These are phyloP conservation scores for Sclerospora graminicola DNA, from an alignment of 352 stramenopile species.

Conservation along the genomic window DNA sequence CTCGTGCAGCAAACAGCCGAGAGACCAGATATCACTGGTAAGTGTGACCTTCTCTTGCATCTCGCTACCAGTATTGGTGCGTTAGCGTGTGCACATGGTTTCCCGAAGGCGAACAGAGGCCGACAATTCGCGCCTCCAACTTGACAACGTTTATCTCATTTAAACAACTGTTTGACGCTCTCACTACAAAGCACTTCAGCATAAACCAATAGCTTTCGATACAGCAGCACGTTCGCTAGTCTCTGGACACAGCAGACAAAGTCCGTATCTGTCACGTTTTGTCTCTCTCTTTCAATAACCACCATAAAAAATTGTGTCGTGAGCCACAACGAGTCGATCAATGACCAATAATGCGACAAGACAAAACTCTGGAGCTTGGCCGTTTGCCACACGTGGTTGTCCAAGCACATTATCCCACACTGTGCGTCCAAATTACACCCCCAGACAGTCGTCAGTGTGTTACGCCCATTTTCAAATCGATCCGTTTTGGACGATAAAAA, in stretches of 20 bases:
- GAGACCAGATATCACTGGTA: too few relatives aligned
- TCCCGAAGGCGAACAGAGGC: slow-evolving; percentile 6
- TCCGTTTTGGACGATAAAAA: slow-evolving; percentile 47
- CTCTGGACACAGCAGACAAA: slow-evolving; percentile 45
- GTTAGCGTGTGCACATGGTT: slow-evolving; percentile 17
- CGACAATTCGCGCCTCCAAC: slow-evolving; percentile 20
- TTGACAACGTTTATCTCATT: slow-evolving; percentile 35
- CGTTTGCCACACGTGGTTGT: slow-evolving; percentile 24
- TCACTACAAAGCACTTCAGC: slow-evolving; percentile 65
- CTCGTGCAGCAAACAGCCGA: too few relatives aligned
- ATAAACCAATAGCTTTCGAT: slow-evolving; percentile 29
- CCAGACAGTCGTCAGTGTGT: slow-evolving; percentile 10
- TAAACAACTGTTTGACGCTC: slow-evolving; percentile 58
- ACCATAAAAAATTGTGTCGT: slow-evolving; percentile 38
- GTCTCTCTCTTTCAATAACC: slow-evolving; percentile 11
- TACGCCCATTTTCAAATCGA: slow-evolving; percentile 34
- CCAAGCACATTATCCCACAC: slow-evolving; percentile 15
- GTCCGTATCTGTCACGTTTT: slow-evolving; percentile 25
- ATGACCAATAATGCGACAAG: slow-evolving; percentile 60
- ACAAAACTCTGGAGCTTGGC: slow-evolving; percentile 45
- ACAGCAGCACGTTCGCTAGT: slow-evolving; percentile 42
- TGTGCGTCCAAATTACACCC: slow-evolving; percentile 15
- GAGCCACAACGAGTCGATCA: slow-evolving; percentile 69
- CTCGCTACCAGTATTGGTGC: too few relatives aligned
- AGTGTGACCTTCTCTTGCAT: too few relatives aligned